These are phyloP conservation scores for Fusarium sp. DNA, from an alignment of 2,329 filamentous ascomycete species.

Conservation along the genomic window DNA sequence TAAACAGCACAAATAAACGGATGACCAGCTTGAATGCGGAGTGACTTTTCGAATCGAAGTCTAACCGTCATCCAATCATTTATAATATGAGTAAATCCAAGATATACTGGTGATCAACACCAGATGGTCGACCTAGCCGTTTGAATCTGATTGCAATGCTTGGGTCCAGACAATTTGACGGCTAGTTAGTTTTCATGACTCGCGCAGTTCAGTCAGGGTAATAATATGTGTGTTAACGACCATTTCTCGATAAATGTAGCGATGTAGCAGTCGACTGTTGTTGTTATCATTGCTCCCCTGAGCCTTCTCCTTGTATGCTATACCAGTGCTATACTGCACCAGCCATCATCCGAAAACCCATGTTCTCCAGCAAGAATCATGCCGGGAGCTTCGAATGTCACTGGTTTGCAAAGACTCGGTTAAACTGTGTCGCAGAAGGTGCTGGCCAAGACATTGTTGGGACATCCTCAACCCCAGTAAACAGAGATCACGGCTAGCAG, in stretches of 20 bases:
- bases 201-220: neutral
- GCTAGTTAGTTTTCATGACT: neutral
- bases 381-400: neutral
- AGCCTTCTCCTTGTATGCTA: neutral
- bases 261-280: neutral
- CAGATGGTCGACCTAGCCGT: neutral
- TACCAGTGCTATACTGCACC: neutral
- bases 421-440: neutral
- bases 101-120: neutral
- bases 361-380: too few species aligned
- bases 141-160: neutral
- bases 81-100: neutral
- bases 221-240: neutral
- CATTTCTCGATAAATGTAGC: neutral
- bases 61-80: too few species aligned
- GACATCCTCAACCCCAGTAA: conserved; percentile 1
- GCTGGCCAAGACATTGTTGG: neutral
- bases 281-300: neutral
- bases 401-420: neutral
- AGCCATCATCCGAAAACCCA: neutral
- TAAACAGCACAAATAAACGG: neutral
- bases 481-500: conserved; percentile 1
- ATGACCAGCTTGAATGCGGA: neutral
- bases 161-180: neutral
- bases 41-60: neutral